Evolutionary conservation across 768 basidiomycete species (phyloP), one percentile per base, ranked within the genome.

Genomic region (Mycena polygramma): DNA sequence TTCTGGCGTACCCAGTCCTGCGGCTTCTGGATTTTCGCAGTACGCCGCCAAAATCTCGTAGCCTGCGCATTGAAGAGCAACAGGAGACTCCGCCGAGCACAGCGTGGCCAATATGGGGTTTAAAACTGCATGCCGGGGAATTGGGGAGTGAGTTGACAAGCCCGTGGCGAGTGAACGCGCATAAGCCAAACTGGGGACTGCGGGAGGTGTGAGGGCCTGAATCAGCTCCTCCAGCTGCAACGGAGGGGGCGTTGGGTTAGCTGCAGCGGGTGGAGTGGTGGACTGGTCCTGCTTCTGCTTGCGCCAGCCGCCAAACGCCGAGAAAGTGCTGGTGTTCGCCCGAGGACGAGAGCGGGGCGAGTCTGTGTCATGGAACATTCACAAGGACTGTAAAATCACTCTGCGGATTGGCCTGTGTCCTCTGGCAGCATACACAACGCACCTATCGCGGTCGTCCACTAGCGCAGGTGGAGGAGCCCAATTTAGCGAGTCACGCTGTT

Each of bases 11-110:
- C 81, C 79, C 24, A 89, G 79, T 24, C 76, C 74, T 24, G 82
- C 75, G 1, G 85, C 81, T 61, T 90, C 88, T 24, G 79, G 82
- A 75, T 90, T 89, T 75, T 92, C 88, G 81, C 88, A 90, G 76
- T 91, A 94, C 4, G 91, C 86, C 17, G 90, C 83, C 60, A 94
- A 83, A 69, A 94, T 88, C 66, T 94, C 93, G 73, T 85, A 93
- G 0, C 93, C 94, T 0, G 89, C 86, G 10, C 87, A 87, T 75
- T 93, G 92, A 6, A 94, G 70, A 0, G 88, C 80, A 0, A 83
- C 70, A 1, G 92, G 91, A 0, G 86, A 84, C 20, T 88, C 84
- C 8, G 79, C 62, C 46, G 83, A 78, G 76, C 93, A 94, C 14
- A 94, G 82, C 1, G 87, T 83, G 9, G 84, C 83, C 3, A 94